These are phyloP conservation scores for Myrmaecium sp. DNA, from an alignment of 2,329 filamentous ascomycete genomes.

Conservation along the genomic window DNA sequence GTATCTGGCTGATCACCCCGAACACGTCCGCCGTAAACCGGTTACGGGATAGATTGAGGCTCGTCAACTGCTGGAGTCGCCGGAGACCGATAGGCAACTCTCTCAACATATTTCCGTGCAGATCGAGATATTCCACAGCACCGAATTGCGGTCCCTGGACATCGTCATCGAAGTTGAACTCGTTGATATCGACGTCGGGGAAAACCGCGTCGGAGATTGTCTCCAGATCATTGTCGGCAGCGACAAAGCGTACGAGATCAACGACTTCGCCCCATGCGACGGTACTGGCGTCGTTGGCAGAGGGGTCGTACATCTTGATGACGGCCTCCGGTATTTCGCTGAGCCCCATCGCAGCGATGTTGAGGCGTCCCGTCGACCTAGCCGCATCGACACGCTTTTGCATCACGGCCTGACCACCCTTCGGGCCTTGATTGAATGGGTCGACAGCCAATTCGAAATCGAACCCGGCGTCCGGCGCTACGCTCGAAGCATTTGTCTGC, in stretches of 20 bases:
- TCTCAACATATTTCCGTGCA: slow-evolving; percentile 69
- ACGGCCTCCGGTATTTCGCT: slow-evolving; percentile 69
- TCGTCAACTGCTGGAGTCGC: slow-evolving; percentile 55
- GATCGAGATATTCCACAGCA: slow-evolving; percentile 61
- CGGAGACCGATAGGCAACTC: slow-evolving; percentile 60
- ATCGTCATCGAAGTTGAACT: slow-evolving; percentile 47
- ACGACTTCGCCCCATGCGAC: slow-evolving; percentile 82
- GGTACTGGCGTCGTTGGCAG: slow-evolving; percentile 39
- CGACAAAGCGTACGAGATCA: slow-evolving; percentile 68
- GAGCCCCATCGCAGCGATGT: slow-evolving; percentile 71
- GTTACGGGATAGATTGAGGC: slow-evolving; percentile 78
- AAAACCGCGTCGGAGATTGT: slow-evolving; percentile 58
- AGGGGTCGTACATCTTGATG: slow-evolving; percentile 63
- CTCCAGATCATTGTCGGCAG: slow-evolving; percentile 78
- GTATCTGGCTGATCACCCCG: slow-evolving; percentile 57
- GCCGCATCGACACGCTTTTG: slow-evolving; percentile 56
- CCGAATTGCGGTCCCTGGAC: slow-evolving; percentile 60
- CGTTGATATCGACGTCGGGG: slow-evolving; percentile 44
- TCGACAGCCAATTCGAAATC: slow-evolving; percentile 22
- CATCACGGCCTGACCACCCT: slow-evolving; percentile 49
- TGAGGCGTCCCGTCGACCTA: slow-evolving; percentile 62
- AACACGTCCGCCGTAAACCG: slow-evolving; percentile 56
- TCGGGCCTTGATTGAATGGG: slow-evolving; percentile 53
- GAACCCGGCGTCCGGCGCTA: neutral
- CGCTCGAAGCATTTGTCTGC: neutral